These are phyloP conservation scores for Euphorbia peplus DNA, from an alignment of 345 rosid genomes.

Conservation along the genomic window DNA sequence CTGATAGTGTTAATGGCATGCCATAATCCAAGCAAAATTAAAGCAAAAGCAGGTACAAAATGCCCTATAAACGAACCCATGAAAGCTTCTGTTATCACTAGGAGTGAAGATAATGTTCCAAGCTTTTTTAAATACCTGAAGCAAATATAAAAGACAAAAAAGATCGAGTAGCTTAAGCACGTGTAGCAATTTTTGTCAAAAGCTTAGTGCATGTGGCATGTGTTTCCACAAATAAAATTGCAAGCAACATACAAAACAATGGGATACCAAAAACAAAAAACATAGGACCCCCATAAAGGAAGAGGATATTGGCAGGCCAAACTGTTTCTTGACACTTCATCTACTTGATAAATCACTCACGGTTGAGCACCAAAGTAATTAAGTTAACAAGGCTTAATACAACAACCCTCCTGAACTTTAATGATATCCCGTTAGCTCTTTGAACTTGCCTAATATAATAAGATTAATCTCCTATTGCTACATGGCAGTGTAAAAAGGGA, in stretches of 20 bases:
- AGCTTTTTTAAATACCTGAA: conserved; percentile 36
- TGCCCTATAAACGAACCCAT: conserved; percentile 81
- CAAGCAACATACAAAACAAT: conserved; percentile 16
- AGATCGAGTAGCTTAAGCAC: conserved; percentile 4
- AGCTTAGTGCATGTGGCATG: conserved; percentile 55
- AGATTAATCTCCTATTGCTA: too few species aligned
- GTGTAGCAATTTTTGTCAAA: conserved; percentile 19
- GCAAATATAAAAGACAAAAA: conserved; percentile 1
- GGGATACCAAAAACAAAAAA: conserved; percentile 4
- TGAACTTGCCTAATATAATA: too few species aligned
- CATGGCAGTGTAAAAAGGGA: too few species aligned
- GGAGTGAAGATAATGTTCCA: conserved; percentile 4
- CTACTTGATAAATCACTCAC: neutral
- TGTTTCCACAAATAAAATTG: conserved; percentile 46
- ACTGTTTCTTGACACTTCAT: neutral
- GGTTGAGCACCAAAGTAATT: too few species aligned
- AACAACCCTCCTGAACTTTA: too few species aligned
- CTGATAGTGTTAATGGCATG: conserved; percentile 62
- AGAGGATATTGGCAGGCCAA: conserved; percentile 8
- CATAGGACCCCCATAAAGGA: neutral
- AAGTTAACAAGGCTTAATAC: too few species aligned
- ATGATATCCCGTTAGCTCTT: too few species aligned
- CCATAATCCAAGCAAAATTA: conserved; percentile 76
- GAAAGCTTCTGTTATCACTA: conserved; percentile 16
- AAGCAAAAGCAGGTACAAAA: conserved; percentile 62